Conservation (phyloP, 805 yeast species). For the Pichia scutulata region DNA sequence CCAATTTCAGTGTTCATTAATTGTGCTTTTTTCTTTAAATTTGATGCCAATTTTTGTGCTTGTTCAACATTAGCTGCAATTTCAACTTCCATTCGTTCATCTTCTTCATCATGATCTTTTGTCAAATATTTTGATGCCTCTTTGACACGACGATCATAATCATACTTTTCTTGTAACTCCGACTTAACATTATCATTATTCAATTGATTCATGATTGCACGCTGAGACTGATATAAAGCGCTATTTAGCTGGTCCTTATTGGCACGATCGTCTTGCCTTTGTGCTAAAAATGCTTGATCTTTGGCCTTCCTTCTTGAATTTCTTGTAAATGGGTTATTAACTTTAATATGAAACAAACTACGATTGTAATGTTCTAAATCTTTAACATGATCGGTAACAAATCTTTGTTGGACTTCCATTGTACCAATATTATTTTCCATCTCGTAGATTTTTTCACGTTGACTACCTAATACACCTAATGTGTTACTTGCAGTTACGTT, state of each 20-base stretch:
- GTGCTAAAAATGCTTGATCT: conserved; percentile 60
- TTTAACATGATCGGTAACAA: conserved; percentile 75
- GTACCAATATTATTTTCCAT: conserved; percentile 59
- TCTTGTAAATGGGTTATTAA: conserved; percentile 82
- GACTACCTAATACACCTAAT: conserved; percentile 88
- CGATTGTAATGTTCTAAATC: conserved; percentile 76
- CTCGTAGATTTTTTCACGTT: conserved; percentile 74
- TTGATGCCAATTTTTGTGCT: conserved; percentile 57
- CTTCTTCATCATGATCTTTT: conserved; percentile 80
- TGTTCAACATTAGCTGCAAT: conserved; percentile 77
- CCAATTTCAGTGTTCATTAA: conserved; percentile 72
- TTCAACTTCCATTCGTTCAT: conserved; percentile 86
- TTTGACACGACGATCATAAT: conserved; percentile 42
- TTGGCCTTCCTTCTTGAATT: conserved; percentile 65
- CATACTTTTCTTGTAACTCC: conserved; percentile 36
- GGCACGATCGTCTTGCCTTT: conserved; percentile 28
- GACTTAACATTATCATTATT: conserved; percentile 27
- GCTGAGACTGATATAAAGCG: conserved; percentile 22
- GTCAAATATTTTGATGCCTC: conserved; percentile 69
- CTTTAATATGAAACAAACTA: conserved; percentile 71
- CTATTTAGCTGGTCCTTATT: conserved; percentile 23
- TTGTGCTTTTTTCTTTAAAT: conserved; percentile 65
- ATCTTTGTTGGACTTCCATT: conserved; percentile 72
- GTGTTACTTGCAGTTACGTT: conserved; percentile 74
- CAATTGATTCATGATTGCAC: conserved; percentile 38